phyloP scores from a whole-genome alignment of 208 protist species.

The Leishmania major region DNA sequence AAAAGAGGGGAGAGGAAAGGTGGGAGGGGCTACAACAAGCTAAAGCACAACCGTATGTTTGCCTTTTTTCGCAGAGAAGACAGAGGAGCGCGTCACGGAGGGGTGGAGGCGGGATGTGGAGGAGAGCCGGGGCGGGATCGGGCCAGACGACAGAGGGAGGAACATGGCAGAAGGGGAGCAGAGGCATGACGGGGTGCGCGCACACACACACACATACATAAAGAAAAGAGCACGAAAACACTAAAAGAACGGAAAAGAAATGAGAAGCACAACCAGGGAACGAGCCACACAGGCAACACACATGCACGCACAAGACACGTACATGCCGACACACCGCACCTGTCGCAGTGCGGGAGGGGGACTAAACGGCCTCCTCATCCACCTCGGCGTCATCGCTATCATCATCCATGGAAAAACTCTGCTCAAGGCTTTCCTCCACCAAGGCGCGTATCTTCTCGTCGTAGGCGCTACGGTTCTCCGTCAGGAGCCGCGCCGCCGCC shows the following conservation, averaged over 20 bases:
- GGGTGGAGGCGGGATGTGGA: not conserved
- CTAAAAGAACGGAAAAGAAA: not conserved
- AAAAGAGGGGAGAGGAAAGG: not conserved
- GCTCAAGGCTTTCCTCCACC: slow-evolving; percentile 77
- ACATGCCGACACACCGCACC: no score
- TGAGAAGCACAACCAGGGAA: not conserved
- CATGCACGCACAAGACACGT: not conserved
- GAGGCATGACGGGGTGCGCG: not conserved
- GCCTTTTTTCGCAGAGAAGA: not conserved
- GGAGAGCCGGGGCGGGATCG: not conserved
- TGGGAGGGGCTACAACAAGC: not conserved
- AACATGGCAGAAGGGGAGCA: not conserved
- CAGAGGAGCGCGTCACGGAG: not conserved
- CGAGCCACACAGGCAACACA: not conserved
- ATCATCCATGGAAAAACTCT: slow-evolving; percentile 62
- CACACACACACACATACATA: not conserved
- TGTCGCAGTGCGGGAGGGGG: not conserved
- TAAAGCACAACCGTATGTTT: not conserved
- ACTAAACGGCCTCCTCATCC: not conserved
- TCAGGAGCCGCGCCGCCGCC: slow-evolving; percentile 96
- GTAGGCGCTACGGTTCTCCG: slow-evolving; percentile 96
- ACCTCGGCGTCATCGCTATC: slow-evolving; percentile 40
- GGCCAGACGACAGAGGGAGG: not conserved
- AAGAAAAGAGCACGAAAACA: not conserved
- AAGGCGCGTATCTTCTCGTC: slow-evolving; percentile 73